phyloP scores from a whole-genome alignment of 2,329 filamentous ascomycete genomes.

The Fonsecaea multimorphosa region DNA sequence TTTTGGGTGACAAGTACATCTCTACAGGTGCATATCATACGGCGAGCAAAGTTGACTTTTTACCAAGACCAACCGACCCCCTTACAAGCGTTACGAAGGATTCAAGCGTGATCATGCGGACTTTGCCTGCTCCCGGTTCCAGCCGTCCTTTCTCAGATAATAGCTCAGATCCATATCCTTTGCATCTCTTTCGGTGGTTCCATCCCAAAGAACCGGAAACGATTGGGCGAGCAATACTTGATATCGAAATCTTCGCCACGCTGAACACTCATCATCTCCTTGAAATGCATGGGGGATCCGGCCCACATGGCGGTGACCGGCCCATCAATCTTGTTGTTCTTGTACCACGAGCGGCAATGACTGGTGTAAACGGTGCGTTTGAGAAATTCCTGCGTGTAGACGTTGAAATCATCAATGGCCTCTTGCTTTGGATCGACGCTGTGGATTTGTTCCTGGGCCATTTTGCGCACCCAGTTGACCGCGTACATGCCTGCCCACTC shows the following conservation, averaged over 20 bases:
- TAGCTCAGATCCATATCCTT: slow-evolving; percentile 31
- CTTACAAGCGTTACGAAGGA: slow-evolving; percentile 5
- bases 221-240: slow-evolving; percentile 42
- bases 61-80: not conserved
- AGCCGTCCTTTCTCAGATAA: slow-evolving; percentile 27
- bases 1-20: no score
- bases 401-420: slow-evolving; percentile 34
- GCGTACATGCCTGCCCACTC: slow-evolving; percentile 44
- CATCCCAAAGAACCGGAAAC: slow-evolving; percentile 44
- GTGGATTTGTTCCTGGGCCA: slow-evolving; percentile 44
- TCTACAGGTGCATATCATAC: no score
- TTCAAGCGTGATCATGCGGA: slow-evolving; percentile 2
- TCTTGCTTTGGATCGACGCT: slow-evolving; percentile 33
- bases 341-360: slow-evolving; percentile 40
- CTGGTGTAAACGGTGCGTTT: slow-evolving; percentile 39
- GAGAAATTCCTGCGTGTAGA: slow-evolving; percentile 31
- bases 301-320: slow-evolving; percentile 56
- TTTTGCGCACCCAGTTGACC: slow-evolving; percentile 47
- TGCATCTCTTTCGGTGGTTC: slow-evolving; percentile 39
- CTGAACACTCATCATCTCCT: slow-evolving; percentile 48
- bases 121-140: slow-evolving; percentile 9
- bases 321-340: slow-evolving; percentile 31
- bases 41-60: no score
- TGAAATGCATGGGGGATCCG: slow-evolving; percentile 57
- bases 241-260: slow-evolving; percentile 54